Conservation (phyloP, 352 stramenopile genomes). For the Thalassiosira ordinaria region DNA sequence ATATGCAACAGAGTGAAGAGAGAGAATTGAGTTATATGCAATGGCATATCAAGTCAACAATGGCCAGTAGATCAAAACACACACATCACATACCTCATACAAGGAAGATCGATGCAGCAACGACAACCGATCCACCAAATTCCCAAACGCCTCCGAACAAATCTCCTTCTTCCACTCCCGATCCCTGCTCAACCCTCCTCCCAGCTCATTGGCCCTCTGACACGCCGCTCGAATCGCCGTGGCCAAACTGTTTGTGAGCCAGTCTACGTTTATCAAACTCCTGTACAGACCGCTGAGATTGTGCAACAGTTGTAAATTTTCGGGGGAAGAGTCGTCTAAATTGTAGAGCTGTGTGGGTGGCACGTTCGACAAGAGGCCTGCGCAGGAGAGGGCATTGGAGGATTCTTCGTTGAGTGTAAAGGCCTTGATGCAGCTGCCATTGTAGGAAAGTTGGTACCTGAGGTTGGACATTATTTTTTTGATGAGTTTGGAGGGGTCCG, state of each 20-base stretch:
- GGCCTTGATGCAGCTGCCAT: conserved; percentile 17
- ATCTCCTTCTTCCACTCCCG: conserved; percentile 80
- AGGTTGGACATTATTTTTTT: conserved; percentile 51
- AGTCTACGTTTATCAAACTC: conserved; percentile 71
- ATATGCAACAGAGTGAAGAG: too few relatives aligned
- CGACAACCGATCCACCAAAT: conserved; percentile 69
- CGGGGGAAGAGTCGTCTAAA: conserved; percentile 34
- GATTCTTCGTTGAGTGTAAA: conserved; percentile 1
- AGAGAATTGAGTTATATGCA: too few relatives aligned
- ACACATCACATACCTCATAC: conserved; percentile 83
- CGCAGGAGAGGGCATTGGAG: conserved; percentile 13
- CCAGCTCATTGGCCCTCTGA: conserved; percentile 63
- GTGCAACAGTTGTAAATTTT: conserved; percentile 33
- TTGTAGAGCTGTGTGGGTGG: conserved; percentile 75
- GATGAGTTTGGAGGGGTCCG: conserved; percentile 47
- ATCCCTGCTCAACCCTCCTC: conserved; percentile 44
- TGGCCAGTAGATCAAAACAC: too few relatives aligned
- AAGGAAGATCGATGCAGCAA: conserved; percentile 75
- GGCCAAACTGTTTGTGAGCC: conserved; percentile 73
- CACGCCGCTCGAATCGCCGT: conserved; percentile 66
- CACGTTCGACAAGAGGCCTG: conserved; percentile 70
- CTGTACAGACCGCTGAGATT: conserved; percentile 70
- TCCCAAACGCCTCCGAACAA: conserved; percentile 61
- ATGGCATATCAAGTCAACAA: too few relatives aligned
- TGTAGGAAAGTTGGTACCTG: conserved; percentile 43